A percentile compares a stretch with the other conserved stretches of the same genome.
phyloP scores from a whole-genome alignment of 2,329 filamentous ascomycete species.

The Corynespora cassiicola region DNA sequence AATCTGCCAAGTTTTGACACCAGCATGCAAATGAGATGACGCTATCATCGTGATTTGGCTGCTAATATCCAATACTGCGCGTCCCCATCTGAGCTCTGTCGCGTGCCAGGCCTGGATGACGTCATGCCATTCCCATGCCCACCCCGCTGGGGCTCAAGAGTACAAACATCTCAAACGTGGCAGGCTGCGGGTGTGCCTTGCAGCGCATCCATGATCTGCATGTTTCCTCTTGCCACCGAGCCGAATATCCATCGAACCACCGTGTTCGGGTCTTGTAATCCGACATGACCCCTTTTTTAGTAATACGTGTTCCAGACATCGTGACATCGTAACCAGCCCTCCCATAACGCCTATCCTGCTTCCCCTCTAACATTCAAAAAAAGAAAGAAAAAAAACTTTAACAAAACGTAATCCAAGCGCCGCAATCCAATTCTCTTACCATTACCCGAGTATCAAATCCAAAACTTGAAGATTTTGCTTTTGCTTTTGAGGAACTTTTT shows the following conservation, averaged over 20 bases:
- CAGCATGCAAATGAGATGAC: slow-evolving; percentile 11
- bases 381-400: slow-evolving; percentile 4
- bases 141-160: no score
- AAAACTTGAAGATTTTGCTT: slow-evolving; percentile 46
- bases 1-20: slow-evolving; percentile 6
- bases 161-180: slow-evolving; percentile 25
- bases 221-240: slow-evolving; percentile 8
- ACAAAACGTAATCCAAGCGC: slow-evolving; percentile 3
- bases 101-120: slow-evolving; percentile 29
- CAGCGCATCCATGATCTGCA: slow-evolving; percentile 35
- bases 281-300: no score
- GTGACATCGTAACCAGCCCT: slow-evolving; percentile 21
- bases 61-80: slow-evolving; percentile 28
- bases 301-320: slow-evolving; percentile 20
- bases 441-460: slow-evolving; percentile 23
- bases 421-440: slow-evolving; percentile 14
- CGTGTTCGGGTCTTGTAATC: no score
- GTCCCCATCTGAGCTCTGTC: slow-evolving; percentile 12
- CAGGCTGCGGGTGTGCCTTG: slow-evolving; percentile 44
- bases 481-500: slow-evolving; percentile 43
- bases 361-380: slow-evolving; percentile 8
- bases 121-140: slow-evolving; percentile 22
- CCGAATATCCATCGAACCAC: no score
- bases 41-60: slow-evolving; percentile 19
- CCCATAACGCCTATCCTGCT: slow-evolving; percentile 3